Conservation (phyloP, 2,329 filamentous ascomycete genomes). For the Aureobasidium sp. region DNA sequence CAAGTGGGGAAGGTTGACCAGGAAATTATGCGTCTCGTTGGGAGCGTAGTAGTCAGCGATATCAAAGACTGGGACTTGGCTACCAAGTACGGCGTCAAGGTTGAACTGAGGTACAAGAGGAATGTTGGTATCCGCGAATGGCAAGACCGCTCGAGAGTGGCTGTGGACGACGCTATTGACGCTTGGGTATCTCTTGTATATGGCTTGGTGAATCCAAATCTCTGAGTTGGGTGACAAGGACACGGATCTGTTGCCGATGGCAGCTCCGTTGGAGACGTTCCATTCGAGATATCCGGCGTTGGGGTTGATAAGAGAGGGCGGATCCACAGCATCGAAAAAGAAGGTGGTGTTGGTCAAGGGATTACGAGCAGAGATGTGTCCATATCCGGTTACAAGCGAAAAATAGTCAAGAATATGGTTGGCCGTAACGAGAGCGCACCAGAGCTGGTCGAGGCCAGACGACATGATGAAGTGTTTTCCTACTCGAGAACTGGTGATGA, state of each 20-base stretch:
- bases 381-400: background rate
- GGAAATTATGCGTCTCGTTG: background rate
- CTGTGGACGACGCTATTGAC: background rate
- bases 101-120: background rate
- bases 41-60: background rate
- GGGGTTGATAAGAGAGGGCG: background rate
- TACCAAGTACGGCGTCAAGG: background rate
- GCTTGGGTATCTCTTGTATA: background rate
- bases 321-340: background rate
- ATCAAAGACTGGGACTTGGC: background rate
- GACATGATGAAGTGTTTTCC: background rate
- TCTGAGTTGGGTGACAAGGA: background rate
- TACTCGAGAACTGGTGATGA: background rate
- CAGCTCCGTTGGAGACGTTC: background rate
- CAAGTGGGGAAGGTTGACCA: background rate
- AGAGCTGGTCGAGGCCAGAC: background rate
- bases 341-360: background rate
- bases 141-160: background rate
- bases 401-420: background rate
- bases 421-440: background rate
- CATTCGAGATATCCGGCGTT: background rate
- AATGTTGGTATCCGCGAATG: background rate
- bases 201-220: constrained; percentile 1
- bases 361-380: background rate
- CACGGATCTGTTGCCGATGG: background rate